A percentile compares a stretch with the other conserved stretches of the same genome.
Evolutionary conservation across 192 early-diverging fungal species (phyloP).

Genomic region (Coemansia sp.): DNA sequence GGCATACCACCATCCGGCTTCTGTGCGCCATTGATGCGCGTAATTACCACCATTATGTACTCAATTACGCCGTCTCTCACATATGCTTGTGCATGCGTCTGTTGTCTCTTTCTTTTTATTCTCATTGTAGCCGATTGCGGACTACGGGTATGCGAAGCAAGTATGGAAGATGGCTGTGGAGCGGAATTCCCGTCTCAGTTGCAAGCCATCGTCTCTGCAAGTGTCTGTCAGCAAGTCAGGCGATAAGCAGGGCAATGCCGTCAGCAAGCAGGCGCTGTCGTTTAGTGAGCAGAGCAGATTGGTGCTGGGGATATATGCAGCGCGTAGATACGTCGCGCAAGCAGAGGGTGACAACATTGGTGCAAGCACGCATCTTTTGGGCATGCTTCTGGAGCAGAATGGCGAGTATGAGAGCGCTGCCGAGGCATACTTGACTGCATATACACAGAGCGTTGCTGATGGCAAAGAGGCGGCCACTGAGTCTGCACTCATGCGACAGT

Average conservation of each 20-base stretch:
- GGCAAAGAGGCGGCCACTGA: constrained; percentile 6
- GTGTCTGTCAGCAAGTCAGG: not conserved
- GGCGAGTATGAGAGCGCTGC: constrained; percentile 66
- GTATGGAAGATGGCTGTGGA: constrained; percentile 23
- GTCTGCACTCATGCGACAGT: constrained; percentile 32
- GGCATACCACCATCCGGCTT: not conserved
- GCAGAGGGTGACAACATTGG: constrained; percentile 14
- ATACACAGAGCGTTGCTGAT: constrained; percentile 9
- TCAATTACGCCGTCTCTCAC: not conserved
- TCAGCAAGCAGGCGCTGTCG: not conserved
- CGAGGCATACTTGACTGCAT: constrained; percentile 59
- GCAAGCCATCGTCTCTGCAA: not conserved
- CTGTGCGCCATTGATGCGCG: not conserved
- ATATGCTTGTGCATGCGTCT: not conserved
- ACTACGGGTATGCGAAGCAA: constrained; percentile 63
- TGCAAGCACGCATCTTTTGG: constrained; percentile 56
- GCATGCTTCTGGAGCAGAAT: constrained; percentile 74
- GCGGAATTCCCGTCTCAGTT: not conserved
- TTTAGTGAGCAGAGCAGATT: constrained; percentile 22
- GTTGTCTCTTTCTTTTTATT: constrained; percentile 23
- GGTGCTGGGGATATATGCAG: constrained; percentile 39
- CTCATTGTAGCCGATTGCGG: constrained; percentile 54
- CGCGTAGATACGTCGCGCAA: constrained; percentile 31
- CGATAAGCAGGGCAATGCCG: not conserved
- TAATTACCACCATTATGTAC: not conserved